phyloP scores from a whole-genome alignment of 2,329 filamentous ascomycete genomes.

The Penicillium sp. region DNA sequence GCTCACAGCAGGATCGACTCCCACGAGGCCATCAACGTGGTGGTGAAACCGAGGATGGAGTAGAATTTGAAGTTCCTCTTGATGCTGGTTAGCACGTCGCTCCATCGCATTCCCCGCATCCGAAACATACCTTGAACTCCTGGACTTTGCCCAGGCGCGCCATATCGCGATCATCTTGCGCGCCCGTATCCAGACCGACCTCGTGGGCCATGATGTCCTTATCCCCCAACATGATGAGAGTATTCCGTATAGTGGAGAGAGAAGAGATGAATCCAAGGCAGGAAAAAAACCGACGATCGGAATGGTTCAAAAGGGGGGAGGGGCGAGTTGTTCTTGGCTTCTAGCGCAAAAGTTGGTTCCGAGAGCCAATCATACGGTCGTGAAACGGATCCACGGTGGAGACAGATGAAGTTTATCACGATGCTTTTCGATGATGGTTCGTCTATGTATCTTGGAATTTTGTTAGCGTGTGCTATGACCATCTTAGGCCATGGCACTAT shows the following conservation, averaged over 20 bases:
- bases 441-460: too few relatives aligned
- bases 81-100: constrained; percentile 10
- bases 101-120: background rate
- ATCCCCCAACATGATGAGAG: constrained; percentile 8
- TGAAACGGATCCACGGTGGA: background rate
- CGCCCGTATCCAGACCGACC: constrained; percentile 11
- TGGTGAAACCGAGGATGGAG: constrained; percentile 40
- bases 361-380: background rate
- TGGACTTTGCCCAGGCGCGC: constrained; percentile 49
- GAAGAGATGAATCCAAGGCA: background rate
- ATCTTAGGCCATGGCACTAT: too few relatives aligned
- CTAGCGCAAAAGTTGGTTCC: background rate
- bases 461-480: background rate
- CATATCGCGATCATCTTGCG: constrained; percentile 41
- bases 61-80: constrained; percentile 42
- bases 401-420: background rate
- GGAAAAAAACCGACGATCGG: background rate
- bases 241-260: background rate
- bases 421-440: background rate
- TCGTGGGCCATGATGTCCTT: constrained; percentile 19
- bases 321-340: background rate
- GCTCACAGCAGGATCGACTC: constrained; percentile 39
- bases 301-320: background rate
- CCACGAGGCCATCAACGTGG: constrained; percentile 41
- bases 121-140: constrained; percentile 39